Conservation (phyloP, 2,329 filamentous ascomycete species). For the Pseudocercospora ulei region DNA sequence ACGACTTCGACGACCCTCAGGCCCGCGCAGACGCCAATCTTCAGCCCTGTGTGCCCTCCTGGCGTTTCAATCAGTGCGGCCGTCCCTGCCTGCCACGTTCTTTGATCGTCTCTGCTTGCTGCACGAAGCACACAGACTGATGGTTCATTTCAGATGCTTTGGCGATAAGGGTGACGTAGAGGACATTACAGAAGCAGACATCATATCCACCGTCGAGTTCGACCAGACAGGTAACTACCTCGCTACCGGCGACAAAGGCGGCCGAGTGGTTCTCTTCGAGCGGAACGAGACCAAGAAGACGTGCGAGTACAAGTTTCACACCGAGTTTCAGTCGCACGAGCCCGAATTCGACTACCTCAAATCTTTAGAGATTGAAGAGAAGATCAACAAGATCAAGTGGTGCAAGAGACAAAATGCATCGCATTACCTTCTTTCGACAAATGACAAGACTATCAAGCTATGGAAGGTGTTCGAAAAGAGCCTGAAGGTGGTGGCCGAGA, state of each 20-base stretch:
- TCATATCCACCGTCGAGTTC: slow-evolving; percentile 85
- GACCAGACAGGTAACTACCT: slow-evolving; percentile 85
- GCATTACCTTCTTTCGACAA: slow-evolving; percentile 94
- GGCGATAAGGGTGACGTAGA: slow-evolving; percentile 99
- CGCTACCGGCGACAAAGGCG: slow-evolving; percentile 82
- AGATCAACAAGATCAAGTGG: slow-evolving; percentile 99
- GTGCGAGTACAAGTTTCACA: slow-evolving; percentile 99
- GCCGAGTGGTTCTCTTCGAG: slow-evolving; percentile 75
- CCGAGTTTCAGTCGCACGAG: slow-evolving; percentile 98
- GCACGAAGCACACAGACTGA: slow-evolving; percentile 21
- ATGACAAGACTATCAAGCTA: slow-evolving; percentile 99
- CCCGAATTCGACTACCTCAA: slow-evolving; percentile 99
- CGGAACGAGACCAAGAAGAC: slow-evolving; percentile 99
- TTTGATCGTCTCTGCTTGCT: slow-evolving; percentile 1
- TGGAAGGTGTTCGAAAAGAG: slow-evolving; percentile 99
- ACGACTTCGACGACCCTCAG: slow-evolving; percentile 13
- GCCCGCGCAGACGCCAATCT: slow-evolving; percentile 9
- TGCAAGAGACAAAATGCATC: slow-evolving; percentile 96
- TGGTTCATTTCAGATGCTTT: slow-evolving; percentile 63
- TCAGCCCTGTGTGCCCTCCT: slow-evolving; percentile 3
- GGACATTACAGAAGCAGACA: slow-evolving; percentile 94
- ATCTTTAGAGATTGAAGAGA: slow-evolving; percentile 98
- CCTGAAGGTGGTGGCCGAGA: slow-evolving; percentile 95
- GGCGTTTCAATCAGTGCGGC: slow-evolving; percentile 23
- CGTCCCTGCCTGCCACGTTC: slow-evolving; percentile 4